Base-by-base conservation (phyloP, 352 stramenopile genomes). In the Phytophthora niederhauseri region DNA sequence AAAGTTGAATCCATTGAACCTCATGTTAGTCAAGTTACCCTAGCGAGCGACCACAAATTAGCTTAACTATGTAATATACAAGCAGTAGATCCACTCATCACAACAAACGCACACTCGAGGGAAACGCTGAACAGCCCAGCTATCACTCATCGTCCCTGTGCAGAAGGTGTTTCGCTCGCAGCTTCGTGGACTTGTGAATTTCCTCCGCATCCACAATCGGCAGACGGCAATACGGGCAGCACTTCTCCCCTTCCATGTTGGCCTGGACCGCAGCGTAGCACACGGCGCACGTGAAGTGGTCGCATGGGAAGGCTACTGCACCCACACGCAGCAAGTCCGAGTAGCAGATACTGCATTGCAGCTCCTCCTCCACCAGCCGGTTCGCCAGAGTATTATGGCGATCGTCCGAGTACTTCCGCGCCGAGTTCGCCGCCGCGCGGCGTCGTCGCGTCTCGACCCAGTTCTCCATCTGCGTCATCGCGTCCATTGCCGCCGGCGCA, bases 331-430 rank as follows among this genome's bases (percentile, higher is more conserved):
- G 63, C 15, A 92, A 59, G 53, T 90, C 70, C 36, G 83, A 82
- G 62, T 89, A 92, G 68, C 84, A 92, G 60, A 92, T 92, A 12
- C 81, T 90, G 70, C 84, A 92, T 34, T 87, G 80, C n/a, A 92
- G 57, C 15, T 87, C 77, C 69, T 92, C 84, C 28, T 92, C 84
- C 2, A 79, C 76, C 20, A 92, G 60, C 34, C 84, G 69, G 20
- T 66, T 80, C 15, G 81, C 84, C 14, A 92, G 64, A 3, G 75
- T 76, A 12, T 80, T 64, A 51, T 92, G 81, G 15, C 80, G 80
- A 9, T 77, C 74, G 19, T 84, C 67, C 52, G 75, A 78, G 59
- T 92, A 92, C 26, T 75, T 74, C 30, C 79, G 72, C 12, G 62
- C 64, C 3, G 78, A 84, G 50, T 75, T 61, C 2, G 73, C 71